Evolutionary conservation across 495 filamentous ascomycete species (phyloP).

Genomic region (Melanomma pulvis-pyrius): DNA sequence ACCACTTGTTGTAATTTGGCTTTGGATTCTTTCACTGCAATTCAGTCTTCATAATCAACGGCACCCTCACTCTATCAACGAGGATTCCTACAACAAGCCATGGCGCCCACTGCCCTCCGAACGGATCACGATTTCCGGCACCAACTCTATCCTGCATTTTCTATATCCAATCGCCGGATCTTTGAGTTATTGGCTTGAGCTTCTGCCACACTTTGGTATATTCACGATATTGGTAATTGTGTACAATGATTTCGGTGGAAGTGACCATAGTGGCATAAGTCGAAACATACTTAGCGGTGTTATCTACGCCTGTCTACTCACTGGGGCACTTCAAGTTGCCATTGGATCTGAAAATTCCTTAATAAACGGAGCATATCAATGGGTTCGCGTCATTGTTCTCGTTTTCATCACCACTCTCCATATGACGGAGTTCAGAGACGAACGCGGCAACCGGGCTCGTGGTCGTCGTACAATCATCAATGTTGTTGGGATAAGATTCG

Average conservation of each 20-base stretch:
- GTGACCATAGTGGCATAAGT: conserved; percentile 47
- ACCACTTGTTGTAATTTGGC: conserved; percentile 25
- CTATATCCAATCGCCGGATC: background rate
- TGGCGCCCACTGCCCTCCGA: conserved; percentile 58
- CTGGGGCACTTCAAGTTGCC: conserved; percentile 38
- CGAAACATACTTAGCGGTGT: conserved; percentile 54
- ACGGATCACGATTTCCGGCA: conserved; percentile 46
- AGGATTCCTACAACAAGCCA: conserved; percentile 62
- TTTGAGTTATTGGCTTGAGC: background rate
- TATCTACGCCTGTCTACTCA: conserved; percentile 46
- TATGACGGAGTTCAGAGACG: conserved; percentile 56
- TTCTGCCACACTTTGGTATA: background rate
- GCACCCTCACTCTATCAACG: conserved; percentile 48
- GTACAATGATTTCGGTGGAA: conserved; percentile 57
- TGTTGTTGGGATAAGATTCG: conserved; percentile 48
- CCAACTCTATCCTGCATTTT: conserved; percentile 32
- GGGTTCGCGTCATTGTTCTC: conserved; percentile 51
- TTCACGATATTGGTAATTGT: background rate
- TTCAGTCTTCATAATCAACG: conserved; percentile 58
- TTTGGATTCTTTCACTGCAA: conserved; percentile 47
- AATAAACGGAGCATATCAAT: conserved; percentile 41
- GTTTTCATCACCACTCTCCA: conserved; percentile 57
- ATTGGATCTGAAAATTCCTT: conserved; percentile 3
- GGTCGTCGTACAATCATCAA: conserved; percentile 51
- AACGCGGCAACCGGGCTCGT: conserved; percentile 50